Base-by-base conservation (phyloP, 768 basidiomycete genomes). In the Mycena vulgaris region DNA sequence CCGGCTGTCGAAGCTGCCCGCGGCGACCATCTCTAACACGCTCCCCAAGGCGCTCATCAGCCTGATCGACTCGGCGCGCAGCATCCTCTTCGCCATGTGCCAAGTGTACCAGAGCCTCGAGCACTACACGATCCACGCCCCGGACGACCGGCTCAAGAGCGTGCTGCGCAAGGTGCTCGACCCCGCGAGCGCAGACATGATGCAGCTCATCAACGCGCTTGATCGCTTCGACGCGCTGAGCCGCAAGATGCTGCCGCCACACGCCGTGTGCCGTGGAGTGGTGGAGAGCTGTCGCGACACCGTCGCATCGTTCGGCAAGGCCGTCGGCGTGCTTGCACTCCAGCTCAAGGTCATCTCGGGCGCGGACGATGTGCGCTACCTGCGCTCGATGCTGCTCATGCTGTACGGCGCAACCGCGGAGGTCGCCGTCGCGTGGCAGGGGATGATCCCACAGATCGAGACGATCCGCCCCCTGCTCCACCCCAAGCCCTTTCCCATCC, bases 361-460 rank as follows among this genome's bases (percentile, higher is more conserved):
- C 25, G 85, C 88, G 42, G 93, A 95, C 67, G 95, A 98, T 80
- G 87, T 91, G n/a, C 89, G 97, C 21, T 97, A 94, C 80, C 89
- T 95, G 58, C 86, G 97, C 37, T 94, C 94, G 75, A 89, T 99
- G 77, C 81, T 97, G 35, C 81, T 98, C 64, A 92, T 95, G 80
- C 85, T 99, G 39, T 96, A 96, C 76, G 96, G 95, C 11, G 93
- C 95, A 17, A 90, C 92, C 75, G 94, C 93, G 8, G 98, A 99
- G 80, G 90, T 98, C 49, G 90, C 93, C 2, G 85, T 86, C 71
- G 92, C 96, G 6, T 99, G 98, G 98, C 88, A 88, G 76, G 81
- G 85, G 19, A 91, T 97, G 81, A 82, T 86, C 19, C 92, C 92
- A 17, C 88, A 95, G 30, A 82, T 95, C 5, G 90, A 92, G 27